phyloP scores from a whole-genome alignment of 2,329 filamentous ascomycete genomes.

The Ampelomyces quisqualis region DNA sequence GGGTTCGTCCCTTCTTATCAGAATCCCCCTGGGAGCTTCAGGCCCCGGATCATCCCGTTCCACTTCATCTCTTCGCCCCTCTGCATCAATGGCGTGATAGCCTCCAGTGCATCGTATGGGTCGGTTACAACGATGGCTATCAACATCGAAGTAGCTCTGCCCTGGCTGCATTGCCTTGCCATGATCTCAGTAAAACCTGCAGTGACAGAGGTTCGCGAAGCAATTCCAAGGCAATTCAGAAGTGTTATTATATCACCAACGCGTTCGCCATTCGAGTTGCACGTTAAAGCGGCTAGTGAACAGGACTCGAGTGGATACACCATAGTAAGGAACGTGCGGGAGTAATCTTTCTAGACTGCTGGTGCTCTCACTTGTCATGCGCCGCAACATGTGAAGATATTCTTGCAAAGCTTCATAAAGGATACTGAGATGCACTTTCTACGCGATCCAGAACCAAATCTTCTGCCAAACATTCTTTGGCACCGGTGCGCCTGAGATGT shows the following conservation, averaged over 20 bases:
- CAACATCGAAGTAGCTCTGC: constrained; percentile 4
- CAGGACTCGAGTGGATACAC: not conserved
- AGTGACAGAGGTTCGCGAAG: constrained; percentile 1
- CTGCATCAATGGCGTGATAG: constrained; percentile 6
- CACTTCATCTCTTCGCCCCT: too few species aligned
- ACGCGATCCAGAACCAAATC: constrained; percentile 44
- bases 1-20: not conserved
- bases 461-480: constrained; percentile 38
- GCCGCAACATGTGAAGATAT: not conserved
- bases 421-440: constrained; percentile 4
- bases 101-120: constrained; percentile 9
- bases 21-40: too few species aligned
- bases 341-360: not conserved
- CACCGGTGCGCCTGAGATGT: constrained; percentile 32
- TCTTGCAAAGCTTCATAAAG: not conserved
- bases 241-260: constrained; percentile 5
- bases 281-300: constrained; percentile 6
- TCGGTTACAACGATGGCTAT: constrained; percentile 6
- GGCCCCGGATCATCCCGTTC: too few species aligned
- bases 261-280: not conserved
- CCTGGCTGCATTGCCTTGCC: constrained; percentile 5
- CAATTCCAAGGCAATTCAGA: constrained; percentile 2
- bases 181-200: constrained; percentile 7
- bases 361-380: constrained; percentile 1
- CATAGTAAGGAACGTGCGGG: not conserved